Evolutionary conservation across 2,329 filamentous ascomycete species (phyloP), one percentile per base, ranked within the genome.

Genomic region (Aspergillus persii): DNA sequence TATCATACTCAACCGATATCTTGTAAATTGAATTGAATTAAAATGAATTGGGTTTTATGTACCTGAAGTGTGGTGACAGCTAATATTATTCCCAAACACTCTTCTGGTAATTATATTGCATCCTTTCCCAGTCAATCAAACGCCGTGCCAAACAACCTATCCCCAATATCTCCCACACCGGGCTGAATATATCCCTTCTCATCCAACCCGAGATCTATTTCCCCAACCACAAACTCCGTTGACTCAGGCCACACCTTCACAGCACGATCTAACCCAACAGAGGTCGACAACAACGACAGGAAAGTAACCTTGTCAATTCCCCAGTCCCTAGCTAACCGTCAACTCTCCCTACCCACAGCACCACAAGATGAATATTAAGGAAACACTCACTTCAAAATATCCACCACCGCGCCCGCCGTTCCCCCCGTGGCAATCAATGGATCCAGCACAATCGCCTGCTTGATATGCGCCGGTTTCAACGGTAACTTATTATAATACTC

Each of bases 401-500:
- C 60, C 52, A 71, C 64, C 5, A 67, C 69, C 4, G 68, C 68
- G 8, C 53, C 62, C 1, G 65, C 67, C 27, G 68, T 71, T 0
- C 69, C 69, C 8, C 68, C 68, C 31, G 68, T 70, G 5, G 68
- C 69, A 52, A 71, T 66, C 27, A 71, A 56, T 4, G 68, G 68
- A 61, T 71, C 68, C 29, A 71, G 54, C 26, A 70, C 61, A 56
- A 64, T 66, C 4, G 69, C 68, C 31, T 63, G 59, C 31, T 66
- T 68, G 9, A 71, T 65, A 12, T 61, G 62, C 12, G 59, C 60
- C 9, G 60, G 65, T 50, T 69, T 71, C 8, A 59, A 39, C 0
- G 68, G 68, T n/a, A 71, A 59, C 48, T 70, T 70, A 54, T 71
- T 71, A 57, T 71, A 71, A 50, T 71, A 71, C 56, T 71, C 69